Evolutionary conservation across 306 rosid species (phyloP).

Genomic region (Vicia faba): DNA sequence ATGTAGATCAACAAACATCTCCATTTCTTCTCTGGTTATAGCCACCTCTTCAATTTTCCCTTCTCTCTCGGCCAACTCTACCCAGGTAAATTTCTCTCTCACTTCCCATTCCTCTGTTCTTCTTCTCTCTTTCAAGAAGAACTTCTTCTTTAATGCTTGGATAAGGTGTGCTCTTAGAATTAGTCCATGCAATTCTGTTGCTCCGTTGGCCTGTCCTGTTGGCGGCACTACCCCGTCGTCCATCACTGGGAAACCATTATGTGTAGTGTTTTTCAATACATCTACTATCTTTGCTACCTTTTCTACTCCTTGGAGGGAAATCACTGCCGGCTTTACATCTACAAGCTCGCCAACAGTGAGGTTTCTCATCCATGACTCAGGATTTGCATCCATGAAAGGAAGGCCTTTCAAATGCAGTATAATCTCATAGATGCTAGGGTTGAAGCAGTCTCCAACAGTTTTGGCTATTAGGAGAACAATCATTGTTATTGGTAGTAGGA

Average conservation of each 20-base stretch:
- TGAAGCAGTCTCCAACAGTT: conserved; percentile 88
- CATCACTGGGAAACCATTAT: conserved; percentile 81
- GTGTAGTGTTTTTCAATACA: conserved; percentile 75
- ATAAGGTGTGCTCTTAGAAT: conserved; percentile 82
- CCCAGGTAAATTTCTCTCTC: conserved; percentile 76
- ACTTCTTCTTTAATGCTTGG: conserved; percentile 72
- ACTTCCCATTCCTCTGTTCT: conserved; percentile 90
- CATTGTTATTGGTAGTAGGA: conserved; percentile 87
- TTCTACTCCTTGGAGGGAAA: conserved; percentile 67
- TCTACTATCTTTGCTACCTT: conserved; percentile 76
- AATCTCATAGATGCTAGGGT: conserved; percentile 87
- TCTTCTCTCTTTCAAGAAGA: conserved; percentile 73
- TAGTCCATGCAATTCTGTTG: conserved; percentile 74
- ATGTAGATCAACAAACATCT: conserved; percentile 83
- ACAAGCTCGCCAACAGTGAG: conserved; percentile 80
- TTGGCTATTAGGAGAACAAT: conserved; percentile 82
- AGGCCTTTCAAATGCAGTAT: conserved; percentile 86
- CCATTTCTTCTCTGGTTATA: conserved; percentile 77
- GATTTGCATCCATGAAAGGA: conserved; percentile 90
- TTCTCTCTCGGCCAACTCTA: conserved; percentile 81
- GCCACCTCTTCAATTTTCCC: conserved; percentile 70
- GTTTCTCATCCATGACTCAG: conserved; percentile 92
- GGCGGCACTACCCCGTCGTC: conserved; percentile 57
- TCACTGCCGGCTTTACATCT: conserved; percentile 73
- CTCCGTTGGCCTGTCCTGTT: conserved; percentile 47